A percentile compares a stretch with the other conserved stretches of the same genome.
These are phyloP conservation scores for Chondrostereum purpureum DNA, from an alignment of 1,284 basidiomycete genomes.

Conservation along the genomic window DNA sequence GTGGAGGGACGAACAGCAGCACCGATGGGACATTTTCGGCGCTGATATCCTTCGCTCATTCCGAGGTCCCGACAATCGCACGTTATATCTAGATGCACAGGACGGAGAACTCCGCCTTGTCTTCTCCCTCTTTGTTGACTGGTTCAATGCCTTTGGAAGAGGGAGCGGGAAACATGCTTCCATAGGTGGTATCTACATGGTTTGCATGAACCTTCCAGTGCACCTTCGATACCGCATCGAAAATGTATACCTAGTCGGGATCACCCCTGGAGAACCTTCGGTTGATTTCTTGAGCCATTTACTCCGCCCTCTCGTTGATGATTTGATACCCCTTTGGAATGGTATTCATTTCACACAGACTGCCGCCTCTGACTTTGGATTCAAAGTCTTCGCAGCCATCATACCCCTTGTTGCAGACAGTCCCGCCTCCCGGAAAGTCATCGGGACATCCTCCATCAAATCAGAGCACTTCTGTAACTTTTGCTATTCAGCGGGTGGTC, in stretches of 20 bases:
- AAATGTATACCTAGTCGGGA: neutral
- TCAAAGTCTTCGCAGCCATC: neutral
- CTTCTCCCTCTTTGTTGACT: conserved; percentile 28
- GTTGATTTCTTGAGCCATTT: neutral
- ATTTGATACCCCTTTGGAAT: neutral
- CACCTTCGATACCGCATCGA: neutral
- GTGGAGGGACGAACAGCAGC: no score
- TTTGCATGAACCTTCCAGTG: conserved; percentile 24
- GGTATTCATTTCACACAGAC: neutral
- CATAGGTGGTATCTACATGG: conserved; percentile 26
- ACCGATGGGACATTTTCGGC: neutral
- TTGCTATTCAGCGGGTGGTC: no score
- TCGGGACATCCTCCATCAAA: neutral
- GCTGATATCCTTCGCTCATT: neutral
- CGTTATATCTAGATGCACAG: neutral
- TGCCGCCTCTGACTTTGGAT: neutral
- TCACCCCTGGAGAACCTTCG: neutral
- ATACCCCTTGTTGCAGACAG: neutral
- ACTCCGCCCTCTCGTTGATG: neutral
- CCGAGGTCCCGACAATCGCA: neutral
- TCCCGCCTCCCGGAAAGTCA: neutral
- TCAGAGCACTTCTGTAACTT: neutral
- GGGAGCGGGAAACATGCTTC: conserved; percentile 24
- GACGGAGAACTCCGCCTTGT: conserved; percentile 15
- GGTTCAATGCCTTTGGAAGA: conserved; percentile 31